Evolutionary conservation across 805 yeast species (phyloP), one percentile per base, ranked within the genome.

Genomic region (fission yeast (Schizosaccharomyces pombe)): DNA sequence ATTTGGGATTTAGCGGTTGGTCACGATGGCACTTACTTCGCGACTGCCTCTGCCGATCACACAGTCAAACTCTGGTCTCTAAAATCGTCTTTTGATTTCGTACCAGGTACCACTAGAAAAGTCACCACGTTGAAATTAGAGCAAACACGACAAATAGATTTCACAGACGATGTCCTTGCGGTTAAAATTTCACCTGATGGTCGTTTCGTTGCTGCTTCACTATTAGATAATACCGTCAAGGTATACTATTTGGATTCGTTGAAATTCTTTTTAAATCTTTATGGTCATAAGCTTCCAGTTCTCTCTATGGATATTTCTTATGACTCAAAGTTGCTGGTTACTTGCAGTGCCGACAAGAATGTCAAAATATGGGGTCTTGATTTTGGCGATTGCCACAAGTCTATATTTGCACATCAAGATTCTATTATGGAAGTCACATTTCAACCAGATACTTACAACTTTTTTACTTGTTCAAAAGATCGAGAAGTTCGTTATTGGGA

Each of bases 281-380:
- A 91, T 62, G 99, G 99, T 40, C 99, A 91, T 67, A 91, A 89
- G 64, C 74, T 91, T 57, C 98, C 98, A 0, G 98, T 91, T 2
- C 71, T 91, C 55, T 81, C 95, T 2, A 76, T 91, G 60, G 98
- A 91, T 64, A 86, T 91, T 47, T 84, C 97, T 1, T 72, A 67
- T 60, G 99, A 91, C 66, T 79, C 89, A 39, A 89, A 91, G 66
- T 65, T 91, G 60, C 75, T 91, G 57, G 78, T 89, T 55, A 85
- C 97, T 0, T 84, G 95, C 3, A 85, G 96, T 0, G 98, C 98
- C 0, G 99, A 91, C 68, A 91, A 91, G 67, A 91, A 91, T 67
- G 84, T 91, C 64, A 86, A 93, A 68, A 82, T 91, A 56, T 91
- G 99, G 99, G 99, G 99, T 54, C 70, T 91, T 56, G 98, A 91